A percentile compares a stretch with the other conserved stretches of the same genome.
Conservation (phyloP, 2,329 filamentous ascomycete species). For the Rhinocladiella mackenziei region DNA sequence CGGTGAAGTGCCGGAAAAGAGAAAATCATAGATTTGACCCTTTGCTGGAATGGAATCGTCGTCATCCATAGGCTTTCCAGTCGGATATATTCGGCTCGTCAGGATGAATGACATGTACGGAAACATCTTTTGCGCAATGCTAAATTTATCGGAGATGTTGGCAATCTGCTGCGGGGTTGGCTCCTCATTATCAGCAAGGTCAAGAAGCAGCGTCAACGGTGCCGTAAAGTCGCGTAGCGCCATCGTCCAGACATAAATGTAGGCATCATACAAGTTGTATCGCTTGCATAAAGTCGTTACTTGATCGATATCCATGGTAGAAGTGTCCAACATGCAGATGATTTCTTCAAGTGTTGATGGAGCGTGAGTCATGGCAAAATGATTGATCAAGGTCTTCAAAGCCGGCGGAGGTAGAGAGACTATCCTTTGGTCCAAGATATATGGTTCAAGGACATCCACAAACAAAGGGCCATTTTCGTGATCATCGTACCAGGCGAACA, state of each 20-base stretch:
- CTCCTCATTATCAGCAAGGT: constrained; percentile 9
- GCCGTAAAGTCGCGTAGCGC: constrained; percentile 86
- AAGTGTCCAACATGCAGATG: constrained; percentile 86
- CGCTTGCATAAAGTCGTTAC: constrained; percentile 86
- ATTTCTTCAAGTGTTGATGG: constrained; percentile 84
- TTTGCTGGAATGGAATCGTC: constrained; percentile 72
- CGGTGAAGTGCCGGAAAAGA: constrained; percentile 71
- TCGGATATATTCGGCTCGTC: constrained; percentile 88
- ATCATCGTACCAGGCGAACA: constrained; percentile 87
- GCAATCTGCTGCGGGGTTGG: background rate
- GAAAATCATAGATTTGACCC: constrained; percentile 82
- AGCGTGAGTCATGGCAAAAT: constrained; percentile 72
- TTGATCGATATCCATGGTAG: constrained; percentile 89
- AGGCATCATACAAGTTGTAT: constrained; percentile 86
- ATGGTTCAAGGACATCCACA: constrained; percentile 80
- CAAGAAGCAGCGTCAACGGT: constrained; percentile 70
- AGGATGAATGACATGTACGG: constrained; percentile 89
- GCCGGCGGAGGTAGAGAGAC: constrained; percentile 72
- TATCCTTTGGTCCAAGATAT: constrained; percentile 75
- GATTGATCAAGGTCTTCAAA: constrained; percentile 77
- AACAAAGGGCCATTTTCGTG: constrained; percentile 69
- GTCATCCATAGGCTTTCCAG: constrained; percentile 69
- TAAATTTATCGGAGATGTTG: constrained; percentile 34
- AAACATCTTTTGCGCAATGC: constrained; percentile 75
- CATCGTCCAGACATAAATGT: constrained; percentile 96